Evolutionary conservation across 495 filamentous ascomycete genomes (phyloP), one percentile per base, ranked within the genome.

Genomic region (Aspergillus indologenus): DNA sequence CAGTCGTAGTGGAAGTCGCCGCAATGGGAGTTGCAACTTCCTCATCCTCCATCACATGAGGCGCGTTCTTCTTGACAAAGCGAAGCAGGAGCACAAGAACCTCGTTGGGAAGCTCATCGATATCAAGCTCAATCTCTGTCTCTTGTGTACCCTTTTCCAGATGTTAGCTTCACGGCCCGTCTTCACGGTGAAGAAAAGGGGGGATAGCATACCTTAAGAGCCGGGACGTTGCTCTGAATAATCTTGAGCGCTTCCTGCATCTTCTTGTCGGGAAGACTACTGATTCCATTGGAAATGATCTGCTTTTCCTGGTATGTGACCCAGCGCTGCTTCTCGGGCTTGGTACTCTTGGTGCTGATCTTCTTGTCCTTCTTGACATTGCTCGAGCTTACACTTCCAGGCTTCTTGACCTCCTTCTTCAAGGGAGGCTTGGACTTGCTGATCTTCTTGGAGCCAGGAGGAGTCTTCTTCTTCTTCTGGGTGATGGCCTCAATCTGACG

Each of bases 41-140:
- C 29, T 80, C 77, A 19, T 79, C 79, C 45, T 78, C 74, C 57
- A 76, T 73, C 26, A 85, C 71, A 12, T 81, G 63, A 0, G 88
- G 87, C 34, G 80, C 83, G 24, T 85, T 75, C 67, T 87, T 85
- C 70, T 86, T 84, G 54, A 92, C 87, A 53, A 92, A 87, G 23
- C 85, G 84, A 56, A 91, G 86, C 40, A 96, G 83, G 71, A 89
- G 86, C 66, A 81, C 71, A 29, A 96, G 82, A 6, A 90, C 88
- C 26, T 88, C 81, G 18, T 88, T 82, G 14, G 87, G 86, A 31
- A 96, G 80, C 62, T 87, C 81, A 64, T 96, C 92, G 63, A 96
- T 96, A 65, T 96, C 92, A 31, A 96, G 79, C 73, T 96, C 92
- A 63, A 96, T 84, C 63, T 95, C 90, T 22, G 90, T 90, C 56